phyloP scores from a whole-genome alignment of 257 asterid genomes.

The Dorcoceras hygrometricum region DNA sequence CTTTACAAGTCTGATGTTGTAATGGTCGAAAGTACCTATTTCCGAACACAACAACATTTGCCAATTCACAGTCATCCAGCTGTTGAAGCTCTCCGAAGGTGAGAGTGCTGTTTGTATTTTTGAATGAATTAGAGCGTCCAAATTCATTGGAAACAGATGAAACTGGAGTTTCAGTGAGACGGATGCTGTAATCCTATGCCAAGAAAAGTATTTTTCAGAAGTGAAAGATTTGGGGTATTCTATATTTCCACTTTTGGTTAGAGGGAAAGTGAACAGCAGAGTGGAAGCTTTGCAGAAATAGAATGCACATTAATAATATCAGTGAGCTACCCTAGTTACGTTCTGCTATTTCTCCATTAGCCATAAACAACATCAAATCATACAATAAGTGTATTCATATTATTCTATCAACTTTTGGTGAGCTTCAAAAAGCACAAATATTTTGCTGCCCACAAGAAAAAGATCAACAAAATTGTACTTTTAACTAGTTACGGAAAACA shows the following conservation, averaged over 20 bases:
- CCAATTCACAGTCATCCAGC: conserved; percentile 79
- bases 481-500: conserved; percentile 13
- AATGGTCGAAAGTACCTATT: conserved; percentile 72
- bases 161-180: conserved; percentile 41
- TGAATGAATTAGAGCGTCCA: conserved; percentile 26
- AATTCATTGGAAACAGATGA: conserved; percentile 42
- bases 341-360: conserved; percentile 5
- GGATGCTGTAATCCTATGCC: conserved; percentile 45
- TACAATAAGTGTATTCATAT: conserved; percentile 19
- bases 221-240: conserved; percentile 10
- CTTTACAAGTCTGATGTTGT: conserved; percentile 79
- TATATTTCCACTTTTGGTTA: conserved; percentile 13
- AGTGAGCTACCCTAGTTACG: conserved; percentile 13
- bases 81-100: conserved; percentile 67
- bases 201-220: conserved; percentile 24
- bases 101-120: conserved; percentile 39
- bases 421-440: conserved; percentile 10
- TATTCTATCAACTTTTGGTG: conserved; percentile 5
- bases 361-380: conserved; percentile 1
- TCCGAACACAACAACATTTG: conserved; percentile 91
- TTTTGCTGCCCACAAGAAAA: conserved; percentile 12
- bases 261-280: conserved; percentile 8
- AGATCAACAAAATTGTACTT: conserved; percentile 3
- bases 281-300: conserved; percentile 18
- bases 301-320: conserved; percentile 12